phyloP scores from a whole-genome alignment of 176 grass and related monocot species.

The Guadua angustifolia region DNA sequence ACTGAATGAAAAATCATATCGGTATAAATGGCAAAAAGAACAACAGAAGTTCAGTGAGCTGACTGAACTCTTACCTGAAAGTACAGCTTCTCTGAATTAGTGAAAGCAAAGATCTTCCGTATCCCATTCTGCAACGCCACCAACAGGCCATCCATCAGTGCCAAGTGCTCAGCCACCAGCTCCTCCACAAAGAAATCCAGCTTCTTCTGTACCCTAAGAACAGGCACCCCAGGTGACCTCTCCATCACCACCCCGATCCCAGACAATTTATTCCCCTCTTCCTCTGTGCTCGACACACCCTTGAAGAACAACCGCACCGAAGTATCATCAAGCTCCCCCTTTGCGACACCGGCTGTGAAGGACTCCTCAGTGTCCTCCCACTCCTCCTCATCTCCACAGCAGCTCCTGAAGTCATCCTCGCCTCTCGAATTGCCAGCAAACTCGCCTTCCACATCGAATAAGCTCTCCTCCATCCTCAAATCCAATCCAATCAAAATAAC shows the following conservation, averaged over 20 bases:
- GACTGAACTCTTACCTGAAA: constrained; percentile 71
- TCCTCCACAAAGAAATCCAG: constrained; percentile 92
- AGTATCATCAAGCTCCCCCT: constrained; percentile 75
- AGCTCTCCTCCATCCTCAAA: constrained; percentile 51
- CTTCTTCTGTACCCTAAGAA: constrained; percentile 87
- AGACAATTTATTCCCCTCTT: constrained; percentile 54
- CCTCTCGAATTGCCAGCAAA: background rate
- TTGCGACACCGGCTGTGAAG: constrained; percentile 51
- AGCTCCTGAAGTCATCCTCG: constrained; percentile 86
- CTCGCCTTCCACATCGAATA: background rate
- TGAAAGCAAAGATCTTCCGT: constrained; percentile 87
- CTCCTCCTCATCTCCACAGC: constrained; percentile 80
- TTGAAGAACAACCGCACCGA: constrained; percentile 92
- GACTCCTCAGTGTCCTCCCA: constrained; percentile 98
- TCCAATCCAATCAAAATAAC: background rate
- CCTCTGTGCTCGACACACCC: constrained; percentile 67
- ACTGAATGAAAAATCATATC: constrained; percentile 9
- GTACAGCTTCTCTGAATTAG: constrained; percentile 89
- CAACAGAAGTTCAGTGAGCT: background rate
- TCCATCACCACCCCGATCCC: constrained; percentile 99
- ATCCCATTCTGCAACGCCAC: constrained; percentile 83
- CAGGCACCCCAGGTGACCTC: constrained; percentile 53
- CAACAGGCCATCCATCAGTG: constrained; percentile 86
- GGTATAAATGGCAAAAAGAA: background rate
- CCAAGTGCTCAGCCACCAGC: constrained; percentile 92